Base-by-base conservation (phyloP, 2,329 filamentous ascomycete species). In the Endothia cerciana region DNA sequence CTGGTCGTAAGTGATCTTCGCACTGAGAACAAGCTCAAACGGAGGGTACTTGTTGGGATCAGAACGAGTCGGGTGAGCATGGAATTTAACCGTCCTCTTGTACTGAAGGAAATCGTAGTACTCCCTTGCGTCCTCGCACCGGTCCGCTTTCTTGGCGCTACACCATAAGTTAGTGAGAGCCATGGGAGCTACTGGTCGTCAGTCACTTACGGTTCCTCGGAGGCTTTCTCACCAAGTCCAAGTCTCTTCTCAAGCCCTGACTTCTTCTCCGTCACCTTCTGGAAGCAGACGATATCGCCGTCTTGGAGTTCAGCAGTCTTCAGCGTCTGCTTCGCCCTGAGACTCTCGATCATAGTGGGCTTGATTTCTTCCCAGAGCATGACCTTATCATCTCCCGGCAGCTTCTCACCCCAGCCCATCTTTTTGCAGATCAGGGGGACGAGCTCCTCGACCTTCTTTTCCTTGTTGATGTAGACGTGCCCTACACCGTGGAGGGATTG, bases 301-400 rank as follows among this genome's bases (percentile, higher is more conserved):
- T 99, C 94, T 75, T 98, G 94, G 30, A 99, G 91, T 76, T 99
- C 96, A 1, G 95, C 95, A 67, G 92, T 89, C 70, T 93, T 91
- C 67, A 99, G 84, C 0, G 93, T 93, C 74, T 93, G 89, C 80
- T 97, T 98, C 0, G 90, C 86, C 79, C 97, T 98, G 82, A 99
- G 90, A 7, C 87, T 85, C 75, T 99, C 96, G 71, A 99, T 97
- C 94, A 98, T 98, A 67, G 89, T 92, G 61, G 94, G 93, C 79
- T 98, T 99, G 79, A 99, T 98, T 81, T 99, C 95, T 84, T 99
- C 95, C 80, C 89, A 98, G 28, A 99, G 85, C n/a, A 83, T 75
- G 45, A 88, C 75, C 73, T 85, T 86, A 66, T 89, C 87, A 6
- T 86, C 85, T 1, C 80, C 86, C 3, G 87, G 82, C 4, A 91